Base-by-base conservation (phyloP, 768 basidiomycete genomes). In the Tulasnella sp. region DNA sequence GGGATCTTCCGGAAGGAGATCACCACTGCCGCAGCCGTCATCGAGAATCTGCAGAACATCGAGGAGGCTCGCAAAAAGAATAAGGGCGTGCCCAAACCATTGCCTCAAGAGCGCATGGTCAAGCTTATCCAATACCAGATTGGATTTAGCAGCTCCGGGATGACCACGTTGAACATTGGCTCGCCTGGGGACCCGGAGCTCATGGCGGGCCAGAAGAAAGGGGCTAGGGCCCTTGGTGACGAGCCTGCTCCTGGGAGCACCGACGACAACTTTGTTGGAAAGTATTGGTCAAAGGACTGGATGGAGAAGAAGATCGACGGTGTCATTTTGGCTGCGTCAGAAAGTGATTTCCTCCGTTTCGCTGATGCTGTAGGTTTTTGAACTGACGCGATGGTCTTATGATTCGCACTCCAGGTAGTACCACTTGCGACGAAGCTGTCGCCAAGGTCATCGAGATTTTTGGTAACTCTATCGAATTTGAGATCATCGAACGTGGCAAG, bases 241-340 rank as follows among this genome's bases (percentile, higher is more conserved):
- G 44, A 40, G 21, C 76, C 76, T 7, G 76, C 46, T 18, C 48
- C 75, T 38, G 52, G 42, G 16, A 52, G 36, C 24, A 77, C 62
- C 16, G n/a, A 8, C 14, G 5, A 9, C 4, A 62, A n/a, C n/a
- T 62, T 62, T 31, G 58, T 62, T 2, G 58, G 58, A 9, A 62
- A 62, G 24, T 3, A 58, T 27, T 77, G 79, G 79, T n/a, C 21
- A 18, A 9, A 40, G 12, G 72, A 42, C 3, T 79, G 72, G 73
- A 77, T 16, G 74, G 72, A 46, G n/a, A 75, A 79, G 19, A 74
- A 31, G 46, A 31, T 75, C 27, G 76, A 79, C 40, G 79, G 79
- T 56, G 74, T 75, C 40, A 52, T 79, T 75, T 42, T 75, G 19
- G 39, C 74, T 18, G 79, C 73, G 36, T 44, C 74, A 8, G 76